phyloP scores from a whole-genome alignment of 2,329 filamentous ascomycete genomes.

The Fusarium ramigenum region DNA sequence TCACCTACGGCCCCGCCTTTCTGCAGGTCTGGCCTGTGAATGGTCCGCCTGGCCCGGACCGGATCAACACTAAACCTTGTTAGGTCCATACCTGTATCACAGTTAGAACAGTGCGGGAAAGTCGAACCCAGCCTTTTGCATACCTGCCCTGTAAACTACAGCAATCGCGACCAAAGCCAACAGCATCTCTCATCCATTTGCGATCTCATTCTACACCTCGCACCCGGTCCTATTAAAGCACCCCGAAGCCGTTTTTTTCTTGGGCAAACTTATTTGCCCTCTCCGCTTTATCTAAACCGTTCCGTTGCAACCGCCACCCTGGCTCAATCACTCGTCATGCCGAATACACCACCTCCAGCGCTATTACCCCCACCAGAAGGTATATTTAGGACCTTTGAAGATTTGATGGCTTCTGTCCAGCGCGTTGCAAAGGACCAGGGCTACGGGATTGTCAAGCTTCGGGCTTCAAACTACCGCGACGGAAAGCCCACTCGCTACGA shows the following conservation, averaged over 20 bases:
- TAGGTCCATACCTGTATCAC: conserved; percentile 41
- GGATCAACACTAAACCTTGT: conserved; percentile 55
- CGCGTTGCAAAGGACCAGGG: conserved; percentile 69
- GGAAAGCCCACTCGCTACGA: conserved; percentile 71
- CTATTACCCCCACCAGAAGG: conserved; percentile 67
- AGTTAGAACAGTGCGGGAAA: conserved; percentile 53
- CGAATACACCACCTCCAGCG: conserved; percentile 57
- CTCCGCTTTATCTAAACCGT: conserved; percentile 41
- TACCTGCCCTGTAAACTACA: conserved; percentile 28
- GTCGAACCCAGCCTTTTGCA: conserved; percentile 50
- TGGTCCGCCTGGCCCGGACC: conserved; percentile 45
- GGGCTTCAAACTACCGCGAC: conserved; percentile 71
- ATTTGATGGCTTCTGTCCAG: conserved; percentile 66
- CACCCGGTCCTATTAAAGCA: conserved; percentile 14
- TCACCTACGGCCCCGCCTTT: conserved; percentile 11
- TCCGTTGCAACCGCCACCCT: conserved; percentile 46
- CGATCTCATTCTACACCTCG: conserved; percentile 29
- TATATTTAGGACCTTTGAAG: conserved; percentile 68
- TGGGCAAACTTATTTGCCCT: conserved; percentile 28
- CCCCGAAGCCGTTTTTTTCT: conserved; percentile 8
- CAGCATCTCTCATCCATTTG: conserved; percentile 33
- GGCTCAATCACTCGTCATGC: conserved; percentile 53
- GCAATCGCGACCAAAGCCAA: conserved; percentile 39
- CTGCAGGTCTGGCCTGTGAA: conserved; percentile 40
- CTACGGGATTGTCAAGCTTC: conserved; percentile 70